A percentile compares a stretch with the other conserved stretches of the same genome.
These are phyloP conservation scores for Lizonia empirigonia DNA, from an alignment of 2,329 filamentous ascomycete species.

Conservation along the genomic window DNA sequence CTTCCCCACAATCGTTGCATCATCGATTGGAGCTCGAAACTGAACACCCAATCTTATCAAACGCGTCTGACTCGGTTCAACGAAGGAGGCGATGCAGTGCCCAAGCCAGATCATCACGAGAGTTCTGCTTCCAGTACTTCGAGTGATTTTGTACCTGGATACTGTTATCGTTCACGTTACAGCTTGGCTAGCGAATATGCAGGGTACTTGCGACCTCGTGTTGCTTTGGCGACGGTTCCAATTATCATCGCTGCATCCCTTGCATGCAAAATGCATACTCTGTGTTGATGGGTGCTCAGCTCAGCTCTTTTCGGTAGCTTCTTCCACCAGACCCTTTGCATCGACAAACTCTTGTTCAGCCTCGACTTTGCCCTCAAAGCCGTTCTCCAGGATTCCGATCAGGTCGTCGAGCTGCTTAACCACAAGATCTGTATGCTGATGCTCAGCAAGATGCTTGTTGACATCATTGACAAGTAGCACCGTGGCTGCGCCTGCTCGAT, in stretches of 20 bases:
- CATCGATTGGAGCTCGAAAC: constrained; percentile 1
- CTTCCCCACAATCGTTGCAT: constrained; percentile 15
- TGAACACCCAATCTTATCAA: background rate
- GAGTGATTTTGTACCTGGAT: constrained; percentile 1
- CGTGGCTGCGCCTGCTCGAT: constrained; percentile 82
- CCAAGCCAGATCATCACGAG: background rate
- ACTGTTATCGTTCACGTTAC: background rate
- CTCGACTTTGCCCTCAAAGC: constrained; percentile 64
- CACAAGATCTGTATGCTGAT: constrained; percentile 77
- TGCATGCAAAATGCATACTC: constrained; percentile 5
- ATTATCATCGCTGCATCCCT: constrained; percentile 1
- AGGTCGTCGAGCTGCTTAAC: constrained; percentile 75
- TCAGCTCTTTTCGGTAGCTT: constrained; percentile 12
- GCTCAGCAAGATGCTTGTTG: constrained; percentile 71
- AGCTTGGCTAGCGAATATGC: constrained; percentile 1
- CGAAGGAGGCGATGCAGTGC: background rate
- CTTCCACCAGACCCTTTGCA: constrained; percentile 30
- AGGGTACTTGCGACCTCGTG: constrained; percentile 7
- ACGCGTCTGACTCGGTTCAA: background rate
- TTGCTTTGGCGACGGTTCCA: constrained; percentile 14
- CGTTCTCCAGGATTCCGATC: constrained; percentile 73
- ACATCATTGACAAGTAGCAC: constrained; percentile 85
- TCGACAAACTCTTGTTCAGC: constrained; percentile 35
- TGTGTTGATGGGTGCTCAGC: background rate
- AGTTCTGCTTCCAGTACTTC: background rate